Evolutionary conservation across 2,329 filamentous ascomycete genomes (phyloP).

Genomic region (Aurifilum marmelostoma): DNA sequence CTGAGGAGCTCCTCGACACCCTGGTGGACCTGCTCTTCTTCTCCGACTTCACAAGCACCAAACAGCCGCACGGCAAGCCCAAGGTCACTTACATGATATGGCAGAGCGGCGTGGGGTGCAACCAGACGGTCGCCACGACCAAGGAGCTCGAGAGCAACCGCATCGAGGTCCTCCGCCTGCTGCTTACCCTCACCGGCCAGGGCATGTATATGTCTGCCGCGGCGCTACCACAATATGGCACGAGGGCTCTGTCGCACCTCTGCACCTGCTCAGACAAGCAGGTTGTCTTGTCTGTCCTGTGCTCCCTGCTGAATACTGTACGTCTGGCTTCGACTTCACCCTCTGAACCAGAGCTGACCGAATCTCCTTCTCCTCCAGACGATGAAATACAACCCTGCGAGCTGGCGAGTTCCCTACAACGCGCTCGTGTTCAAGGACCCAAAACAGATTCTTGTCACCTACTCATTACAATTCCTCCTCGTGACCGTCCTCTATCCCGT

Average conservation of each 20-base stretch:
- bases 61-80: slow-evolving; percentile 68
- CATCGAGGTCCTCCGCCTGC: slow-evolving; percentile 82
- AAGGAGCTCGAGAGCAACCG: slow-evolving; percentile 94
- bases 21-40: slow-evolving; percentile 90
- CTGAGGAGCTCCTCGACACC: slow-evolving; percentile 90
- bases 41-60: slow-evolving; percentile 83
- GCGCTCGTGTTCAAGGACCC: slow-evolving; percentile 89
- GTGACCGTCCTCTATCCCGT: slow-evolving; percentile 85
- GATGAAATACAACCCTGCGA: slow-evolving; percentile 92
- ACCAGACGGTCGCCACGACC: slow-evolving; percentile 82
- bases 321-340: neutral
- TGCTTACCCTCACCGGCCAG: slow-evolving; percentile 84
- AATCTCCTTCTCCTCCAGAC: slow-evolving; percentile 56
- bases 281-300: slow-evolving; percentile 84
- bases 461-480: slow-evolving; percentile 88
- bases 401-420: slow-evolving; percentile 93
- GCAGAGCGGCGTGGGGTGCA: slow-evolving; percentile 97
- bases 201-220: slow-evolving; percentile 90
- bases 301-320: slow-evolving; percentile 92
- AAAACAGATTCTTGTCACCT: slow-evolving; percentile 87
- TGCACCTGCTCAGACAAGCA: slow-evolving; percentile 90
- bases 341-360: slow-evolving; percentile 19
- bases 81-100: slow-evolving; percentile 94
- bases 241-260: slow-evolving; percentile 84
- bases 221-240: slow-evolving; percentile 78